Conservation (phyloP, 768 basidiomycete genomes). For the Rhodotorula graminis region DNA sequence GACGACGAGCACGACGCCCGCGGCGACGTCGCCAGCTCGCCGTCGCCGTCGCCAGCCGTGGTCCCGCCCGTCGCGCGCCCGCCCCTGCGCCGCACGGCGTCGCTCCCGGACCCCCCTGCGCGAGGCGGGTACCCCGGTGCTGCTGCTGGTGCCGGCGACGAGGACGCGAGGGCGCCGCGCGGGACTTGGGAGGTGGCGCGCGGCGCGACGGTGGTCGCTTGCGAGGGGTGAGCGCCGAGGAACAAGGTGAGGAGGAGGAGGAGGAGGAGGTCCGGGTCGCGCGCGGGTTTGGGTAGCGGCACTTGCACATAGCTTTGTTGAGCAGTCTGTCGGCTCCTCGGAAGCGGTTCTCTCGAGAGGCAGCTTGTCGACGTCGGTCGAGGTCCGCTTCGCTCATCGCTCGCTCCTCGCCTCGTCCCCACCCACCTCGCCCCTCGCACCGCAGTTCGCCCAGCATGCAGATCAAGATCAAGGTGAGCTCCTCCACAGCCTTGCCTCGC, state of each 20-base stretch:
- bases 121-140: no score
- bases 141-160: no score
- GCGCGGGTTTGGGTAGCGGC: not conserved
- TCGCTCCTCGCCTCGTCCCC: not conserved
- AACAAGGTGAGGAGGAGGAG: no score
- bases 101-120: not conserved
- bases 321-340: no score
- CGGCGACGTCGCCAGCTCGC: no score
- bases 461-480: constrained; percentile 80
- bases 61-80: not conserved
- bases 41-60: no score
- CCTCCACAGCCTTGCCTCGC: constrained; percentile 1
- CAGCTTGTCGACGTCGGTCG: no score
- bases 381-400: not conserved
- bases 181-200: not conserved
- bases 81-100: not conserved
- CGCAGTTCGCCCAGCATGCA: constrained; percentile 52
- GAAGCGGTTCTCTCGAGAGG: no score
- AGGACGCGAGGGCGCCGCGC: not conserved
- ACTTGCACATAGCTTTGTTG: no score
- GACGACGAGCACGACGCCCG: not conserved
- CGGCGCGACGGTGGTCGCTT: not conserved
- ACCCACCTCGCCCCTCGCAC: not conserved
- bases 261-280: not conserved
- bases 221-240: not conserved